Percentiles rank a stretch among this genome's conserved stretches.
phyloP scores from a whole-genome alignment of 139 green algal species.

The Eudorina sp. region DNA sequence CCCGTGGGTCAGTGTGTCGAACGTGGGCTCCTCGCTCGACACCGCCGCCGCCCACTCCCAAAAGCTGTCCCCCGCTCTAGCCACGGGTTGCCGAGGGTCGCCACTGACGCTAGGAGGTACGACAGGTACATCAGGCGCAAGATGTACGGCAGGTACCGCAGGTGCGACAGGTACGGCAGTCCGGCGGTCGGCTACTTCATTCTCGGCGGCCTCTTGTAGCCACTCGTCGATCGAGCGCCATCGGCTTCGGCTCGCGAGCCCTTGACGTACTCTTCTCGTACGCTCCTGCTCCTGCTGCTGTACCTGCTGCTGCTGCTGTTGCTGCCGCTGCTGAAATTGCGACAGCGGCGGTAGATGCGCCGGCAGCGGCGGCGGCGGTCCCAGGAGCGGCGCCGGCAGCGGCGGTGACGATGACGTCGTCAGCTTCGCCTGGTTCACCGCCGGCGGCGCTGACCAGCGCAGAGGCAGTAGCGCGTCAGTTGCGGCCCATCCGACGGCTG shows the following conservation, averaged over 20 bases:
- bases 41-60: no score
- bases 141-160: no score
- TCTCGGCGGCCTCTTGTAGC: neutral
- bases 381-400: neutral
- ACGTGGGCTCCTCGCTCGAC: no score
- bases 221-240: neutral
- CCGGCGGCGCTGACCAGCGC: neutral
- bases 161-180: no score
- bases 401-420: neutral
- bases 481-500: no score
- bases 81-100: no score
- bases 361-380: neutral
- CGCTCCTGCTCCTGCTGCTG: neutral
- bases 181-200: no score
- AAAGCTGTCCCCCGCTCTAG: no score
- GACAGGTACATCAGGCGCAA: no score
- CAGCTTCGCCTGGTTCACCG: neutral
- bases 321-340: neutral
- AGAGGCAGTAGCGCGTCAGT: no score
- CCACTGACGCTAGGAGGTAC: no score
- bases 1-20: constrained; percentile 23
- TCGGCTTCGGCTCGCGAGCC: neutral
- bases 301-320: neutral
- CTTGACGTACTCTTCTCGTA: neutral
- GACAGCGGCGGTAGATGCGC: neutral